Evolutionary conservation across 208 protist genomes (phyloP), one percentile per base, ranked within the genome.

Genomic region (Trichomonas tenax): DNA sequence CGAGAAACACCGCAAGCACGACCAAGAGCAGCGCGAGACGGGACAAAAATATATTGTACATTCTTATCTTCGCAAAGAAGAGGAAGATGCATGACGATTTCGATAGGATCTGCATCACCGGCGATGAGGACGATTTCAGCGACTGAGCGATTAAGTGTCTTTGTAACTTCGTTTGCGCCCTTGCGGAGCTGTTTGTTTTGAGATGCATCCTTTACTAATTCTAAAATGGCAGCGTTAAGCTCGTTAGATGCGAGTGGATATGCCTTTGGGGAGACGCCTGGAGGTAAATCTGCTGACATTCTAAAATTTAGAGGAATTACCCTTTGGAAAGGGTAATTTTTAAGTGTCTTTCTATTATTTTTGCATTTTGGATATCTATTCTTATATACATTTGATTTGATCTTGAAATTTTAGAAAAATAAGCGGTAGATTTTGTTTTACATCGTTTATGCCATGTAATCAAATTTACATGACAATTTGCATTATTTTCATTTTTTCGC

Each of bases 31-130:
- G 96, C 97, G 97, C 99, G 99, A 44, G 98, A 99, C 26, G 98
- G 98, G 31, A 99, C 98, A 97, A 99, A 99, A 23, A 99, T 98
- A 98, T 99, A 99, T 95, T 99, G 99, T 84, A 99, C 99, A 97
- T 99, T 99, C 98, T 99, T 99, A 97, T 99, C 99, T 97, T 99
- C 99, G 97, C 99, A 99, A 36, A 99, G 98, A 31, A 99, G 98
- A 46, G 99, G 99, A 23, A 99, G 97, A 98, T 99, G 99, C 36
- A 99, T 98, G 23, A 99, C 98, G 96, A 99, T 99, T 98, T 99
- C 99, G 45, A 99, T 98, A 51, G 99, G 99, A 97, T 99, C 99
- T 44, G 99, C 98, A 98, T 99, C 99, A 36, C 99, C 99, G 11
- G 96, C 96, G 96, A 99, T 98, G 40, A 99, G 98, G 97, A 99